phyloP scores from a whole-genome alignment of 202 grass and related monocot genomes.

The Panicum hallii region DNA sequence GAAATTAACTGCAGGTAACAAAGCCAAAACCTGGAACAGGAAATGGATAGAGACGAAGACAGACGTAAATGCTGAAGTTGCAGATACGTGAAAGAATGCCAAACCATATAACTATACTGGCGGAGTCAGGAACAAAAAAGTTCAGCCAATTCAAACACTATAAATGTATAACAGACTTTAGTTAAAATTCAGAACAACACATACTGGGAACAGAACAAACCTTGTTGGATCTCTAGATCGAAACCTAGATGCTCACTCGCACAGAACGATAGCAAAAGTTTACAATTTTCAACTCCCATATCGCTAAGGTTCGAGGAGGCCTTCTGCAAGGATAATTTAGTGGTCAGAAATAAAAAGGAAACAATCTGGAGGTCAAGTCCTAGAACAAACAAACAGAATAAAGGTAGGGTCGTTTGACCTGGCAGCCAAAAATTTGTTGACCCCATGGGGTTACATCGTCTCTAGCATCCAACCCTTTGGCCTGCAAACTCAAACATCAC shows the following conservation, averaged over 20 bases:
- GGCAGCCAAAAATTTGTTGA: slow-evolving; percentile 68
- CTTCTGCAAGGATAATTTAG: slow-evolving; percentile 56
- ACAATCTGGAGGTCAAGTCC: neutral
- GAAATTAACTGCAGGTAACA: slow-evolving; percentile 25
- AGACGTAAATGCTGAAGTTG: neutral
- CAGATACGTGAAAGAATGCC: neutral
- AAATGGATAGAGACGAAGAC: neutral
- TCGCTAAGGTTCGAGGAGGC: slow-evolving; percentile 29
- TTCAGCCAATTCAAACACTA: neutral
- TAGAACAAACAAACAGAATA: slow-evolving; percentile 8
- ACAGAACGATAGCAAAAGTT: slow-evolving; percentile 58
- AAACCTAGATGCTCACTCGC: slow-evolving; percentile 49
- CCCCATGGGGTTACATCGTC: slow-evolving; percentile 73
- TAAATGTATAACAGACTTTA: neutral
- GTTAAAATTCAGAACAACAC: neutral
- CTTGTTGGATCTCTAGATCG: slow-evolving; percentile 57
- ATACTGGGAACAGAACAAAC: slow-evolving; percentile 29
- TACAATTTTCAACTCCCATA: slow-evolving; percentile 49
- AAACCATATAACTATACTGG: neutral
- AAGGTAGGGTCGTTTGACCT: slow-evolving; percentile 48
- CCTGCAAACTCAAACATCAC: slow-evolving; percentile 43
- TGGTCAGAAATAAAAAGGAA: slow-evolving; percentile 11
- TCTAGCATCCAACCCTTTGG: slow-evolving; percentile 63
- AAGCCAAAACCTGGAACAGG: slow-evolving; percentile 6
- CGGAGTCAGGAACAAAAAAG: neutral